Percentiles rank a stretch among this genome's conserved stretches.
These are phyloP conservation scores for Raphanus sativus DNA, from an alignment of 345 rosid genomes.

Conservation along the genomic window DNA sequence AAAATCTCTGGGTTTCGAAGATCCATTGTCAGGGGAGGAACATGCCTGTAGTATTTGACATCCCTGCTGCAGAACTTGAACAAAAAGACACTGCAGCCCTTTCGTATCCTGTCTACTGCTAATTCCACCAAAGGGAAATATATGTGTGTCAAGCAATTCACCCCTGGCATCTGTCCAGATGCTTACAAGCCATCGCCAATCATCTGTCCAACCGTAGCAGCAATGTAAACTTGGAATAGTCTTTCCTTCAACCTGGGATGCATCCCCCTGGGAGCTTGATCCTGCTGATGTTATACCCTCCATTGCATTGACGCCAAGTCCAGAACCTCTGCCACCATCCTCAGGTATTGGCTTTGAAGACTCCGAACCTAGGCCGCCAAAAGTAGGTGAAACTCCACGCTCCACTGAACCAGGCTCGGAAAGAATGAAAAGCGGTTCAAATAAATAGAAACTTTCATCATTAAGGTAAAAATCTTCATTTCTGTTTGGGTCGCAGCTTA, in stretches of 20 bases:
- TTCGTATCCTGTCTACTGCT: slow-evolving; percentile 99
- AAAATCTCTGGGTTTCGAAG: slow-evolving; percentile 85
- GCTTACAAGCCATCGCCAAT: slow-evolving; percentile 99
- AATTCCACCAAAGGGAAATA: slow-evolving; percentile 97
- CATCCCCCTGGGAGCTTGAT: slow-evolving; percentile 66
- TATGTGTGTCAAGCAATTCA: slow-evolving; percentile 93
- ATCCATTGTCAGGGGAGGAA: slow-evolving; percentile 70
- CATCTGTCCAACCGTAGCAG: slow-evolving; percentile 99
- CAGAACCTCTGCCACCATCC: slow-evolving; percentile 64
- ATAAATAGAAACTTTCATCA: slow-evolving; percentile 73
- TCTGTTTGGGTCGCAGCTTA: slow-evolving; percentile 76
- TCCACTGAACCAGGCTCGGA: slow-evolving; percentile 95
- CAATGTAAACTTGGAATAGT: slow-evolving; percentile 83
- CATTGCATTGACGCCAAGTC: slow-evolving; percentile 51
- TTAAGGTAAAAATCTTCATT: slow-evolving; percentile 62
- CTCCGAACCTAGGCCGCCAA: slow-evolving; percentile 56
- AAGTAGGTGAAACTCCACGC: slow-evolving; percentile 66
- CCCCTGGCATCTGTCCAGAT: slow-evolving; percentile 99
- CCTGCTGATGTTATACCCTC: slow-evolving; percentile 66
- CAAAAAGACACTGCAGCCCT: slow-evolving; percentile 95
- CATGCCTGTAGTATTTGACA: slow-evolving; percentile 93
- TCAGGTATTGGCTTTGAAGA: slow-evolving; percentile 53
- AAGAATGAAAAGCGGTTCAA: slow-evolving; percentile 96
- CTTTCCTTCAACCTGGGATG: slow-evolving; percentile 73
- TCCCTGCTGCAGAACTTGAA: slow-evolving; percentile 97